Evolutionary conservation across 2,329 filamentous ascomycete species (phyloP).

Genomic region (Aspergillus melleus): DNA sequence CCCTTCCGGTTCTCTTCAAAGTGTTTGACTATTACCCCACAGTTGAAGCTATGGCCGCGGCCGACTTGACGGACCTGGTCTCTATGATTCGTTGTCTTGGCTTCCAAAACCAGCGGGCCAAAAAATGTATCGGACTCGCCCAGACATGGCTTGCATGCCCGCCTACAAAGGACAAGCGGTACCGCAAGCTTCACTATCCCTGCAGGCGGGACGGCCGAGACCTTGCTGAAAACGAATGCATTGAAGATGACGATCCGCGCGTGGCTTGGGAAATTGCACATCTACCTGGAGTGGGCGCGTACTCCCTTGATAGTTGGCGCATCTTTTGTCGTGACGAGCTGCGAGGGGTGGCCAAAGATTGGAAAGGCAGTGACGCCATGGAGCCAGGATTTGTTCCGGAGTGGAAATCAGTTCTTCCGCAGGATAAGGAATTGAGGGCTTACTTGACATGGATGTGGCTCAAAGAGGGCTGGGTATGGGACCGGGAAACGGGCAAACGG

Average conservation of each 20-base stretch:
- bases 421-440: constrained; percentile 85
- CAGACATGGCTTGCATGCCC: constrained; percentile 65
- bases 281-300: constrained; percentile 72
- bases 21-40: constrained; percentile 70
- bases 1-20: constrained; percentile 72
- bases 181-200: constrained; percentile 59
- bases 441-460: constrained; percentile 92
- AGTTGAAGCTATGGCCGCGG: constrained; percentile 60
- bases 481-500: constrained; percentile 64
- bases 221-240: constrained; percentile 47
- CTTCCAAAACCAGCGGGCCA: constrained; percentile 66
- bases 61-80: constrained; percentile 57
- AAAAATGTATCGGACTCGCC: constrained; percentile 69
- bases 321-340: constrained; percentile 87
- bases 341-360: constrained; percentile 64
- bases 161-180: constrained; percentile 60
- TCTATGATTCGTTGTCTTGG: constrained; percentile 69
- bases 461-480: constrained; percentile 80
- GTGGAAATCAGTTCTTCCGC: constrained; percentile 82
- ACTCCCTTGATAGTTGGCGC: constrained; percentile 86
- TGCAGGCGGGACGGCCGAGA: constrained; percentile 50
- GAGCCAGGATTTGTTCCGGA: constrained; percentile 69
- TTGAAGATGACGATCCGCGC: constrained; percentile 51
- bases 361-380: constrained; percentile 58
- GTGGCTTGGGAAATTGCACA: constrained; percentile 82